Conservation (phyloP, 2,329 filamentous ascomycete species). For the Penicillium concentricum region DNA sequence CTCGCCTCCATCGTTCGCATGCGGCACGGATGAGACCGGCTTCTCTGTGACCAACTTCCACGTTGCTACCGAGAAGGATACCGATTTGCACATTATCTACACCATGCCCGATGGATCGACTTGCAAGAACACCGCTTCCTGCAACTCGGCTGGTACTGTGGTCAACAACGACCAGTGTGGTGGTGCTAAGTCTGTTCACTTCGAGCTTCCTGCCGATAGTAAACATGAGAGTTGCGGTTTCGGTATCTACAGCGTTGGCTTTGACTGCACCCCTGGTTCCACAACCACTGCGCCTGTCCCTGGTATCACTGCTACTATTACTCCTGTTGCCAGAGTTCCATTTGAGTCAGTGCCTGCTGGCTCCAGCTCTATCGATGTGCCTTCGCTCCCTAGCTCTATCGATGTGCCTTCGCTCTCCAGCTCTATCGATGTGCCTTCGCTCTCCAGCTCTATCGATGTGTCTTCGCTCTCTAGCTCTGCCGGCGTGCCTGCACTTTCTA, state of each 20-base stretch:
- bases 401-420: slow-evolving; percentile 16
- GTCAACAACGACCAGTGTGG: slow-evolving; percentile 87
- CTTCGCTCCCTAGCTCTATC: slow-evolving; percentile 12
- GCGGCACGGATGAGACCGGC: slow-evolving; percentile 50
- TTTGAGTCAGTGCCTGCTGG: slow-evolving; percentile 25
- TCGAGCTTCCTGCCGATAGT: slow-evolving; percentile 59
- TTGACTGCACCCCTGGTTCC: slow-evolving; percentile 28
- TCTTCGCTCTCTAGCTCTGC: slow-evolving; percentile 16
- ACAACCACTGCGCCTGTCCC: slow-evolving; percentile 5
- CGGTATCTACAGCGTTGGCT: slow-evolving; percentile 46
- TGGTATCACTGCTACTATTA: slow-evolving; percentile 1
- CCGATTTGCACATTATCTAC: slow-evolving; percentile 81
- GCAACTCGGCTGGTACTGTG: slow-evolving; percentile 65
- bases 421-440: slow-evolving; percentile 16
- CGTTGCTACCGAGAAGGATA: slow-evolving; percentile 71
- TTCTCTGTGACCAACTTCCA: slow-evolving; percentile 78
- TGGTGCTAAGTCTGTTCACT: slow-evolving; percentile 78
- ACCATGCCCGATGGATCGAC: slow-evolving; percentile 76
- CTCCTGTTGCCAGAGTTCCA: slow-evolving; percentile 9
- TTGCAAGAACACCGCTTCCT: slow-evolving; percentile 75
- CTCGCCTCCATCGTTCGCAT: slow-evolving; percentile 61
- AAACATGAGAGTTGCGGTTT: slow-evolving; percentile 65
- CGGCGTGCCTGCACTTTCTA: slow-evolving; percentile 2
- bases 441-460: slow-evolving; percentile 18
- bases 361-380: slow-evolving; percentile 18